Evolutionary conservation across 208 protist genomes (phyloP), one percentile per base, ranked within the genome.

Genomic region (Kentomonas sorsogonicus): DNA sequence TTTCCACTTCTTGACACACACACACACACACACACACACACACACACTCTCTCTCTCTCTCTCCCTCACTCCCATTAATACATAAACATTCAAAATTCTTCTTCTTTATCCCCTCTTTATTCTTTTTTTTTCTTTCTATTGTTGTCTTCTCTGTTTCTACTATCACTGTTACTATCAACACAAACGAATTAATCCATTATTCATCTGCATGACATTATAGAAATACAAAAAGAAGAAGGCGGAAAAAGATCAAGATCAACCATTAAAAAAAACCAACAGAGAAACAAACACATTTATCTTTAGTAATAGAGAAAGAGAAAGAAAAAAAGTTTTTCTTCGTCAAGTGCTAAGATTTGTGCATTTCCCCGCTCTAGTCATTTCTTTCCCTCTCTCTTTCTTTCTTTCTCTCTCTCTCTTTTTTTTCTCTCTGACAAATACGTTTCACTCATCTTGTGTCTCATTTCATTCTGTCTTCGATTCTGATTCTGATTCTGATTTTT

Each of bases 161-260:
- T n/a, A n/a, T n/a, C n/a, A n/a, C n/a, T n/a, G n/a, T n/a, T n/a
- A n/a, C n/a, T n/a, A n/a, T n/a, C n/a, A n/a, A n/a, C n/a, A n/a
- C n/a, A n/a, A 7, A 39, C 27, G 13, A 11, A 25, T 18, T 60
- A 53, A 4, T 27, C 33, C 36, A 25, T 50, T 52, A 53, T 66
- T 1, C 38, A 7, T 57, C 40, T 44, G 45, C 29, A 27, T 20
- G 1, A 20, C 7, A 44, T 41, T 39, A 36, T 31, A 27, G n/a
- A 54, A 55, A 54, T 15, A 55, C 7, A 64, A 10, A 39, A 47
- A 54, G 29, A 48, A 53, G 2, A 53, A 53, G 10, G 45, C 25
- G 20, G 18, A 60, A 30, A 44, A 34, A 51, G 50, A 62, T 39
- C 23, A 40, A 44, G 20, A 57, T 31, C 5, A n/a, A n/a, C n/a